A percentile compares a stretch with the other conserved stretches of the same genome.
phyloP scores from a whole-genome alignment of 106 monocot species.

The Dioscorea dumetorum region DNA sequence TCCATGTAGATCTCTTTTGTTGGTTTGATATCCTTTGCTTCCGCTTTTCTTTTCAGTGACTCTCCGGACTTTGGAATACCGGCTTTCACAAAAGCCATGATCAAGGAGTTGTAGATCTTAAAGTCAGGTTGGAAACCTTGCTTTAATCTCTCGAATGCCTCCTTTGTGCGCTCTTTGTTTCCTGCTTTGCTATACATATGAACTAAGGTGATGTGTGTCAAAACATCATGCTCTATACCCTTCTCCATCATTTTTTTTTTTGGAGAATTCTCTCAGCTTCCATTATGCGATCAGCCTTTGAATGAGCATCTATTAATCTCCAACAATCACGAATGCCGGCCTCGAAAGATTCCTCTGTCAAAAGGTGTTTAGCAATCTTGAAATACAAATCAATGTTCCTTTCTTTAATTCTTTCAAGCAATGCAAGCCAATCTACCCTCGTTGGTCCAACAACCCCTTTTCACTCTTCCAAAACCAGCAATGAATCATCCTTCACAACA shows the following conservation, averaged over 20 bases:
- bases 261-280: conserved; percentile 65
- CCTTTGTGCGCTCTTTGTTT: conserved; percentile 45
- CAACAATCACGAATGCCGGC: conserved; percentile 75
- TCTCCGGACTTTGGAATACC: conserved; percentile 48
- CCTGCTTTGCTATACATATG: conserved; percentile 81
- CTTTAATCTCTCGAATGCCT: conserved; percentile 45
- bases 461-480: conserved; percentile 47
- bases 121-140: conserved; percentile 56
- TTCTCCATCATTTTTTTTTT: conserved; percentile 69
- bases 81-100: conserved; percentile 56
- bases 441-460: conserved; percentile 44
- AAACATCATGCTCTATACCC: conserved; percentile 53
- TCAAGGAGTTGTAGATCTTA: conserved; percentile 60
- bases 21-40: conserved; percentile 52
- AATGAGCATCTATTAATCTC: conserved; percentile 54
- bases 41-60: conserved; percentile 50
- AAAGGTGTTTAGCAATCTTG: conserved; percentile 68
- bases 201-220: conserved; percentile 45
- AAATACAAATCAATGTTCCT: conserved; percentile 40
- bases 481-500: conserved; percentile 33
- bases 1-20: conserved; percentile 56
- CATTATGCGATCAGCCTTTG: conserved; percentile 32
- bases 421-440: conserved; percentile 72
- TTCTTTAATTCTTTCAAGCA: conserved; percentile 69
- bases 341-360: conserved; percentile 61